These are phyloP conservation scores for Nicotiana rustica DNA, from an alignment of 305 asterid species.

Conservation along the genomic window DNA sequence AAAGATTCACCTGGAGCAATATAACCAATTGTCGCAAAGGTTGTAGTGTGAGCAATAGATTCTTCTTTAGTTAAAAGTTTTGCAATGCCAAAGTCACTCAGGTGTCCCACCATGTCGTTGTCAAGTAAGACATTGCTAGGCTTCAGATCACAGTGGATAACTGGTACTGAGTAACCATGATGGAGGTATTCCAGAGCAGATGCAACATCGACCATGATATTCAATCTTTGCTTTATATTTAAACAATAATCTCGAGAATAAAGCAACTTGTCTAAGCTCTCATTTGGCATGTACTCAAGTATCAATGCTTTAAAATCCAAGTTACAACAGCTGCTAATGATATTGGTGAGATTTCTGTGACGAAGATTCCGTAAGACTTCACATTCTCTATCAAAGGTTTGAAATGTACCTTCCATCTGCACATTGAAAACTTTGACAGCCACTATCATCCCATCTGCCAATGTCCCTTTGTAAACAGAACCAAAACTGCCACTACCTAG, in stretches of 20 bases:
- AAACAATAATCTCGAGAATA: slow-evolving; percentile 7
- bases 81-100: slow-evolving; percentile 41
- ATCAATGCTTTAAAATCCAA: slow-evolving; percentile 33
- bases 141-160: slow-evolving; percentile 38
- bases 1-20: slow-evolving; percentile 29
- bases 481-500: slow-evolving; percentile 41
- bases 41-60: background rate
- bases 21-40: background rate
- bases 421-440: slow-evolving; percentile 43
- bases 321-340: slow-evolving; percentile 46
- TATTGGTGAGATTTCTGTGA: slow-evolving; percentile 50
- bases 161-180: slow-evolving; percentile 25
- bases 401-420: slow-evolving; percentile 45
- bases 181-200: slow-evolving; percentile 41
- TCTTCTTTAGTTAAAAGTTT: background rate
- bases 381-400: slow-evolving; percentile 49
- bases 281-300: slow-evolving; percentile 56
- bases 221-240: slow-evolving; percentile 31
- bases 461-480: slow-evolving; percentile 43
- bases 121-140: slow-evolving; percentile 41
- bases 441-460: slow-evolving; percentile 40
- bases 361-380: slow-evolving; percentile 48
- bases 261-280: slow-evolving; percentile 50
- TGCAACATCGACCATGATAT: slow-evolving; percentile 36
- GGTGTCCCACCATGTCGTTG: slow-evolving; percentile 38